Base-by-base conservation (phyloP, 2,329 filamentous ascomycete species). In the Talaromyces sp. region DNA sequence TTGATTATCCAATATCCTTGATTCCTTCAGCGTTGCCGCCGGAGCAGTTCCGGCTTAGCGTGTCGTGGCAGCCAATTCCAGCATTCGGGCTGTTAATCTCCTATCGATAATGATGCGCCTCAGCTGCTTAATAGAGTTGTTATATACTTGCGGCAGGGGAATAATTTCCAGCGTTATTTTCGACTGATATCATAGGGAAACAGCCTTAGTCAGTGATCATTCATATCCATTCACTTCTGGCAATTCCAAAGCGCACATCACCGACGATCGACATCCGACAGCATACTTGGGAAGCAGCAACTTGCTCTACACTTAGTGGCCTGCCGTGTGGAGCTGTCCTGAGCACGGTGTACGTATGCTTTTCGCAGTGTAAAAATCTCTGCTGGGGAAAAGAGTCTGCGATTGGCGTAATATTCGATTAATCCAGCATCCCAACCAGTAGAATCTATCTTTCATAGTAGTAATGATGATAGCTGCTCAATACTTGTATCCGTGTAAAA, bases 1-100 rank as follows among this genome's bases (percentile, higher is more conserved):
- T 19, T 22, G 19, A 25, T 25, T 37, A 3, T 52, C 25, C n/a
- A n/a, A n/a, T 28, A 4, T 28, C 25, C 25, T 28, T 28, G 25
- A 28, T 28, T 28, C 7, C 3, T 28, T 7, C 3, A 28, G 25
- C 25, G 17, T 37, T 52, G 25, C 48, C 48, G 15, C 48, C 48
- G 48, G 48, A 37, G 48, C 33, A 22, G 48, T 52, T 15, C 33
- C 48, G 48, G 22, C 10, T 52, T 52, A 52, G 48, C 48, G 48
- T n/a, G 35, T 52, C 21, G 19, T 39, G 35, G 48, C 48, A 22
- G 35, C 48, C 48, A 51, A 51, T 51, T 36, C 21, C 48, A 51
- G 48, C 5, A 39, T 52, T 13, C 33, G n/a, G 48, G 21, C 28
- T 39, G 35, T 19, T 46, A 46, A 33, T 48, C 10, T 48, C 45